Evolutionary conservation across 176 grass and related monocot species (phyloP).

Genomic region (Chloris gayana): DNA sequence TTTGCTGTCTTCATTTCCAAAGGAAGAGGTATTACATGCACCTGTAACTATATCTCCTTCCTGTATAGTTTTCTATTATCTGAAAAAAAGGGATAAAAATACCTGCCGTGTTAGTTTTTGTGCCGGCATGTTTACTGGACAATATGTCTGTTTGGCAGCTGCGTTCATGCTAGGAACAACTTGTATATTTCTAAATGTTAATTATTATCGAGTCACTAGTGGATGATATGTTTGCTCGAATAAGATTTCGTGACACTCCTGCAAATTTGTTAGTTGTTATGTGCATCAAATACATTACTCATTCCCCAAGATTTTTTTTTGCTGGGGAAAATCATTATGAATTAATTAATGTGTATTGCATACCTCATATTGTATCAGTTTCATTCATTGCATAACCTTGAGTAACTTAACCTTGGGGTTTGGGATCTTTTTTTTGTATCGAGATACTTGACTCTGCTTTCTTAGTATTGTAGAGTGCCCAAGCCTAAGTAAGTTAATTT

Average conservation of each 20-base stretch:
- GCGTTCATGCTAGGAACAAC: not conserved
- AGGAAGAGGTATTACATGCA: conserved; percentile 84
- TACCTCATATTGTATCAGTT: not conserved
- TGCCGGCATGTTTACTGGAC: not conserved
- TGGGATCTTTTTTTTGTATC: not conserved
- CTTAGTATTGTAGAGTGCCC: conserved; percentile 4
- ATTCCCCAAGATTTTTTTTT: not conserved
- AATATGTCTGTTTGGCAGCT: not conserved
- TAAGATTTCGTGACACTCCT: not conserved
- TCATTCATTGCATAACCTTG: not conserved
- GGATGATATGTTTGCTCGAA: not conserved
- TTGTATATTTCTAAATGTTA: not conserved
- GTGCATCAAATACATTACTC: not conserved
- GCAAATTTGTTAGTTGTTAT: not conserved
- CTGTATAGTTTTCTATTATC: conserved; percentile 26
- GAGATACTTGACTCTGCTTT: not conserved
- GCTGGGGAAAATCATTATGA: not conserved
- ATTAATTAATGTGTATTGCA: not conserved
- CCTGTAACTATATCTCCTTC: not conserved
- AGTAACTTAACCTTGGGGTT: conserved; percentile 12
- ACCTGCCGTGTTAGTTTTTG: conserved; percentile 15
- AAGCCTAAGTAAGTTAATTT: conserved; percentile 19
- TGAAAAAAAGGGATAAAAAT: conserved; percentile 10
- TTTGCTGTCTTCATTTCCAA: conserved; percentile 90
- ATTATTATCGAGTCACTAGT: not conserved